Evolutionary conservation across 345 rosid species (phyloP).

Genomic region (Linum trigynum): DNA sequence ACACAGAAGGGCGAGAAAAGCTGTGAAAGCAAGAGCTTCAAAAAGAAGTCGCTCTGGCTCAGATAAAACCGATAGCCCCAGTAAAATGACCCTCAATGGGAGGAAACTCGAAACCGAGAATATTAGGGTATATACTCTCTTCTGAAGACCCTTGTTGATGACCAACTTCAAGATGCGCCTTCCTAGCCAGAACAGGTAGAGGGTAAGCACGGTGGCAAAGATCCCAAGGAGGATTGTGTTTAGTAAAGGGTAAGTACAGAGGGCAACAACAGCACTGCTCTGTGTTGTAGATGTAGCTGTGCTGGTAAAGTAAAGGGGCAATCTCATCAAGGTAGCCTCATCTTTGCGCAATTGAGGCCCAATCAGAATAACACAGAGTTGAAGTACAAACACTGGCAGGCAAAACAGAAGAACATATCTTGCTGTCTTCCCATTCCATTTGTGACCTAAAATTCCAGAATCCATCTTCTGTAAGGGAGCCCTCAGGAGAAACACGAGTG

Average conservation of each 20-base stretch:
- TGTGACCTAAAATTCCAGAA: conserved; percentile 50
- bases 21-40: conserved; percentile 72
- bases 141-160: conserved; percentile 84
- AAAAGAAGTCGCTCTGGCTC: conserved; percentile 56
- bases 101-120: conserved; percentile 78
- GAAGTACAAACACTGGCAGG: conserved; percentile 78
- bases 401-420: conserved; percentile 55
- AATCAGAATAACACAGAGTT: conserved; percentile 55
- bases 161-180: conserved; percentile 75
- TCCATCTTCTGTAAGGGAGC: conserved; percentile 77
- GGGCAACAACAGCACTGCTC: conserved; percentile 28
- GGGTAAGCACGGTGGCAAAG: conserved; percentile 52
- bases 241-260: conserved; percentile 85
- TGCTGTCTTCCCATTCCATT: conserved; percentile 74
- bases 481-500: conserved; percentile 74
- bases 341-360: conserved; percentile 53
- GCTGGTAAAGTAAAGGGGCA: conserved; percentile 66
- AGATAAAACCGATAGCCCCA: conserved; percentile 67
- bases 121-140: conserved; percentile 74
- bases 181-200: conserved; percentile 87
- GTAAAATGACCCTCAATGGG: conserved; percentile 72
- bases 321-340: conserved; percentile 30
- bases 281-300: conserved; percentile 24
- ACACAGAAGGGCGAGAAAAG: conserved; percentile 66
- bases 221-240: conserved; percentile 81